Base-by-base conservation (phyloP, 192 early-diverging fungal species). In the Coemansia sp. region DNA sequence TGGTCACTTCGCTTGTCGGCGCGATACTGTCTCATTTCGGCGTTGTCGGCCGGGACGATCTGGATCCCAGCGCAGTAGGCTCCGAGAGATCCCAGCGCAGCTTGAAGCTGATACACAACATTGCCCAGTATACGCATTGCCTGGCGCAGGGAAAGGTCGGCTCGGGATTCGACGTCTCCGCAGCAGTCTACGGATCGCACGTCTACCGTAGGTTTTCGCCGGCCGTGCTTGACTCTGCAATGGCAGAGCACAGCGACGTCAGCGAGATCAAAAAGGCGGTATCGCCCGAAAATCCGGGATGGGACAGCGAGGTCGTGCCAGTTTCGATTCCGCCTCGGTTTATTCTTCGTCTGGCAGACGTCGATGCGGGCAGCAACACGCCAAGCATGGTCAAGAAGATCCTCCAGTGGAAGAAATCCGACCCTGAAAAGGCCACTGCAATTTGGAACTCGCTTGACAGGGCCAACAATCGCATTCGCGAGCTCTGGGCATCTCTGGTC, bases 141-240 rank as follows among this genome's bases (percentile, higher is more conserved):
- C 71, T 93, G 24, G 95, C 97, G n/a, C 97, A 99, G 65, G 97
- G 97, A 51, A 99, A 99, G 68, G 87, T 99, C 46, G 97, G 97
- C 1, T 89, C 86, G 48, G 97, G 97, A 13, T 99, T 99, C 67
- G 97, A 99, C 70, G 92, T 99, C 19, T 90, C 90, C 0, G 83
- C 90, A 4, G 97, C 97, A 2, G 90, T 95, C 0, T 95, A 86
- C 72, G 97, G 97, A 14, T 90, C 86, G 39, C 95, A 98, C 64
- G 69, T 83, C 1, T 98, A 99, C 64, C 77, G 79, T 25, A 80
- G 95, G 24, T 99, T 99, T 61, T 82, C 83, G 11, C 93, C 95
- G 6, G 65, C 62, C 2, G 64, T 93, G 18, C 62, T 93, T 8
- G 73, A 77, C 0, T 60, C 68, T 4, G 81, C 83, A 14, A 87